These are phyloP conservation scores for Collybiopsis luxurians DNA, from an alignment of 768 basidiomycete species.

Conservation along the genomic window DNA sequence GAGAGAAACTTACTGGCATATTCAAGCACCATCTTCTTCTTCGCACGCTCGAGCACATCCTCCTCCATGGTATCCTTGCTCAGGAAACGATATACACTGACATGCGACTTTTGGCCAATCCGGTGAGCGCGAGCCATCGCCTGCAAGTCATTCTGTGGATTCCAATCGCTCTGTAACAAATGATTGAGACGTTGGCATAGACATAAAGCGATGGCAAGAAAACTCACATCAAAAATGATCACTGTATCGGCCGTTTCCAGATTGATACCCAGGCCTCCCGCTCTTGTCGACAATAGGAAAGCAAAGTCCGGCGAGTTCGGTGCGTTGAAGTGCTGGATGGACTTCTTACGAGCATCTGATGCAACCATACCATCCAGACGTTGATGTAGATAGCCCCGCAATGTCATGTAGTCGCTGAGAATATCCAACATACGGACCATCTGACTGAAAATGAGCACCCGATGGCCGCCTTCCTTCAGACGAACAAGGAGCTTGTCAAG, in stretches of 20 bases:
- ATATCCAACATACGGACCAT: slow-evolving; percentile 99
- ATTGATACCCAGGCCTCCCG: slow-evolving; percentile 97
- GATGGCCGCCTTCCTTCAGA: slow-evolving; percentile 88
- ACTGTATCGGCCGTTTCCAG: slow-evolving; percentile 98
- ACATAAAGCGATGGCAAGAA: slow-evolving; percentile 6
- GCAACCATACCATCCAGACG: slow-evolving; percentile 95
- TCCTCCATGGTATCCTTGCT: slow-evolving; percentile 99
- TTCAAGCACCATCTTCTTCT: slow-evolving; percentile 99
- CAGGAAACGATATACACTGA: slow-evolving; percentile 97
- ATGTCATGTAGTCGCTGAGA: slow-evolving; percentile 91
- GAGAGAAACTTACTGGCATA: slow-evolving; percentile 85
- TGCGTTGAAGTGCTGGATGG: slow-evolving; percentile 96
- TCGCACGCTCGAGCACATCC: slow-evolving; percentile 95
- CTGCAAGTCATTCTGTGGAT: slow-evolving; percentile 97
- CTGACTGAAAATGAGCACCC: slow-evolving; percentile 98
- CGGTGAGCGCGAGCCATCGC: slow-evolving; percentile 99
- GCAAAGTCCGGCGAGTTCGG: slow-evolving; percentile 94
- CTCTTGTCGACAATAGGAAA: slow-evolving; percentile 93
- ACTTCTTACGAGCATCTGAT: slow-evolving; percentile 90
- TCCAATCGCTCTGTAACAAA: slow-evolving; percentile 83
- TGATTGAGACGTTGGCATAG: slow-evolving; percentile 8
- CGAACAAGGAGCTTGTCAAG: slow-evolving; percentile 95
- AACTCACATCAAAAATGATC: slow-evolving; percentile 93
- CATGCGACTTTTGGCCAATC: slow-evolving; percentile 98
- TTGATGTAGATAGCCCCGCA: slow-evolving; percentile 90